Percentiles rank a stretch among this genome's conserved stretches.
Evolutionary conservation across 495 filamentous ascomycete genomes (phyloP).

Genomic region (Stereocaulon alpinum): DNA sequence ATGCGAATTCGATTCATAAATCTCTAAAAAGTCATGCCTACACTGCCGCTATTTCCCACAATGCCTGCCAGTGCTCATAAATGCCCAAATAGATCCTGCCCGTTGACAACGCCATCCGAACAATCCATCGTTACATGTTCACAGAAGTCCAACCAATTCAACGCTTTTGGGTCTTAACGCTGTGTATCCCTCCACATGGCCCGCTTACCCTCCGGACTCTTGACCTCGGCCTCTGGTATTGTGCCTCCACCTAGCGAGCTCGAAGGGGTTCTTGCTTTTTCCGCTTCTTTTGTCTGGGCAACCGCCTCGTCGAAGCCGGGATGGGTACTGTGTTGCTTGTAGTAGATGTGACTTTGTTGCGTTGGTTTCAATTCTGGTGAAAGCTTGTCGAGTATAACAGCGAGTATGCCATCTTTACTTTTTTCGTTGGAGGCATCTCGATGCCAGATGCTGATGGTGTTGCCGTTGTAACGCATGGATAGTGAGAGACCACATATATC

Average conservation of each 20-base stretch:
- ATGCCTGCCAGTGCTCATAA: too few species aligned
- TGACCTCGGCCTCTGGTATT: background rate
- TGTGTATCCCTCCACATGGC: slow-evolving; percentile 4
- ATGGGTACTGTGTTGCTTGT: slow-evolving; percentile 50
- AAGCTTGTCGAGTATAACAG: slow-evolving; percentile 57
- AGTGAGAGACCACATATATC: slow-evolving; percentile 62
- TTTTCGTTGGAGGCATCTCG: slow-evolving; percentile 62
- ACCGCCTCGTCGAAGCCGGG: slow-evolving; percentile 39
- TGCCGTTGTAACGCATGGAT: slow-evolving; percentile 53
- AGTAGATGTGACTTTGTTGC: slow-evolving; percentile 59
- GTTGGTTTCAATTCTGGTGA: slow-evolving; percentile 52
- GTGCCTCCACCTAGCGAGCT: slow-evolving; percentile 1
- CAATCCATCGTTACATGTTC: too few species aligned
- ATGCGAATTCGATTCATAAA: too few species aligned
- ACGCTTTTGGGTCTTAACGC: background rate
- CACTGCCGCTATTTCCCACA: too few species aligned
- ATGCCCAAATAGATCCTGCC: too few species aligned
- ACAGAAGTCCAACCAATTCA: too few species aligned
- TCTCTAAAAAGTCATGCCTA: too few species aligned
- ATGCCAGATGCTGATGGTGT: slow-evolving; percentile 82
- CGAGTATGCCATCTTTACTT: slow-evolving; percentile 60
- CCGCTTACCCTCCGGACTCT: background rate
- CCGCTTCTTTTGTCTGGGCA: slow-evolving; percentile 15
- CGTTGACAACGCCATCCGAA: too few species aligned
- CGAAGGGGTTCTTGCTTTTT: slow-evolving; percentile 1